phyloP scores from a whole-genome alignment of 257 asterid genomes.

The Solanum pennellii region DNA sequence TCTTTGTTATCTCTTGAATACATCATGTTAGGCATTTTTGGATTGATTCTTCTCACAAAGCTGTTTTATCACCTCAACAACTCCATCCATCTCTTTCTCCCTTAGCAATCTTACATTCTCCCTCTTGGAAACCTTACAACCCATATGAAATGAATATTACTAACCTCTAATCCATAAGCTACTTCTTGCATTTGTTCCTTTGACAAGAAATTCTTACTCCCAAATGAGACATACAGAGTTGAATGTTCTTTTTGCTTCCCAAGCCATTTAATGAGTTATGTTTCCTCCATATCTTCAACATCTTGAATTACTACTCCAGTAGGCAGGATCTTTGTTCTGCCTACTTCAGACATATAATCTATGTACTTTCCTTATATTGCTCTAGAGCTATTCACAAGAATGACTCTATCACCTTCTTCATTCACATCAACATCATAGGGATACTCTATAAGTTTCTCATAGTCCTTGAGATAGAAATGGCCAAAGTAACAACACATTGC shows the following conservation, averaged over 20 bases:
- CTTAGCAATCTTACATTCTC: neutral
- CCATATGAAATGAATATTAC: slow-evolving; percentile 5
- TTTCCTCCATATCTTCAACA: neutral
- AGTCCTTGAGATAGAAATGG: slow-evolving; percentile 8
- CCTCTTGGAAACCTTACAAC: slow-evolving; percentile 24
- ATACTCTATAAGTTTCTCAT: neutral
- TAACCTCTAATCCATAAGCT: slow-evolving; percentile 39
- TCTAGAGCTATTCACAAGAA: slow-evolving; percentile 10
- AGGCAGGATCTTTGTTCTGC: neutral
- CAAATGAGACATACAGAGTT: slow-evolving; percentile 7
- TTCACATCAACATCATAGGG: neutral
- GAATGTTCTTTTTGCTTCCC: slow-evolving; percentile 13
- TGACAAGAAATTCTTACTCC: slow-evolving; percentile 21
- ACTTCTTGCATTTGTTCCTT: slow-evolving; percentile 34
- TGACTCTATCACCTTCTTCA: neutral
- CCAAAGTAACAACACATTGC: slow-evolving; percentile 5
- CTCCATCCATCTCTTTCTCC: neutral
- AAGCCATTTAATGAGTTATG: slow-evolving; percentile 32
- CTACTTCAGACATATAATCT: slow-evolving; percentile 4
- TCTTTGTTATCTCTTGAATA: neutral
- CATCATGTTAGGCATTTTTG: neutral
- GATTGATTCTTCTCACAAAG: neutral
- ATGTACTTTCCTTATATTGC: neutral
- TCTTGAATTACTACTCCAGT: neutral
- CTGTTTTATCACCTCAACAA: neutral